Evolutionary conservation across 2,329 filamentous ascomycete genomes (phyloP).

Genomic region (Ophiostoma novo-ulmi): DNA sequence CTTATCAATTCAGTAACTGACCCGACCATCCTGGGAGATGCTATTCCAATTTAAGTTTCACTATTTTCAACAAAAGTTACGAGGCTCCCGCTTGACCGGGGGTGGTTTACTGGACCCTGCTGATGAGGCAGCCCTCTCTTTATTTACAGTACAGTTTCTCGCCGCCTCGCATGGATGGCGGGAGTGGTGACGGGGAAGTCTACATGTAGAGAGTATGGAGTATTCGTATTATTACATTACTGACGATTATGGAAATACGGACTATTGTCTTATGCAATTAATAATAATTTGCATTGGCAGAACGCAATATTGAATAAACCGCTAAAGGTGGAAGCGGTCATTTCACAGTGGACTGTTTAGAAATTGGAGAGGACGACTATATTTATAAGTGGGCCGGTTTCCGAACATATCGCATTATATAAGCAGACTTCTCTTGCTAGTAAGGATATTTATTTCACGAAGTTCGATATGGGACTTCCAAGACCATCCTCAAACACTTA

Average conservation of each 20-base stretch:
- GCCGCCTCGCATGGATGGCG: not conserved
- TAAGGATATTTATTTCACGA: not conserved
- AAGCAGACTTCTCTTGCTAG: not conserved
- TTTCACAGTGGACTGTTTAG: not conserved
- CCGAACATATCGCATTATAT: not conserved
- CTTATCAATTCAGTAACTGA: not conserved
- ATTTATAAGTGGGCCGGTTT: not conserved
- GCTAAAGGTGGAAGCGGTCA: not conserved
- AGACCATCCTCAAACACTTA: not conserved
- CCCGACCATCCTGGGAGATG: not conserved
- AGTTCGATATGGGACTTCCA: not conserved
- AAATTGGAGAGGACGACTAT: not conserved
- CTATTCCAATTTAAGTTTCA: not conserved
- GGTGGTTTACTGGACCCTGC: not conserved
- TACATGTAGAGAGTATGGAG: not conserved
- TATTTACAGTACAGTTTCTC: not conserved
- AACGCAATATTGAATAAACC: not conserved
- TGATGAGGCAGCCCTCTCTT: not conserved
- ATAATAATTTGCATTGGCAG: not conserved
- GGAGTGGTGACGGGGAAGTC: not conserved
- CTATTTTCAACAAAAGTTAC: not conserved
- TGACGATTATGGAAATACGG: not conserved
- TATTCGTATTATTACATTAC: not conserved
- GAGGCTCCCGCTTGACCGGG: conserved; percentile 15
- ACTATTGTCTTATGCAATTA: not conserved